These are phyloP conservation scores for Paramyrothecium roridum DNA, from an alignment of 2,329 filamentous ascomycete species.

Conservation along the genomic window DNA sequence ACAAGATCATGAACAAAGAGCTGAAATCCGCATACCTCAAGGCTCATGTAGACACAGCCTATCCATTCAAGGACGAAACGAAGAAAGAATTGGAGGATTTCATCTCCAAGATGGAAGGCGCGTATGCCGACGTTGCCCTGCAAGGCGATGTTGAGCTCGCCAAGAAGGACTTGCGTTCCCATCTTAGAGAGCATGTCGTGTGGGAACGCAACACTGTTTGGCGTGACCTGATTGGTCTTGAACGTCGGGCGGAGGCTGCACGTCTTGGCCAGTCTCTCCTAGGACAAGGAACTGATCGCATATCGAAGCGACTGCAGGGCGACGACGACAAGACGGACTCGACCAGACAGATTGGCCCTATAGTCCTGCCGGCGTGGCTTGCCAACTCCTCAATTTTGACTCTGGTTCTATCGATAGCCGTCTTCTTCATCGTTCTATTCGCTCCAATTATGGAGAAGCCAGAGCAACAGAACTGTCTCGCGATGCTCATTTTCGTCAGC, in stretches of 20 bases:
- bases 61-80: constrained; percentile 75
- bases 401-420: constrained; percentile 63
- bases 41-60: constrained; percentile 69
- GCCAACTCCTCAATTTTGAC: constrained; percentile 78
- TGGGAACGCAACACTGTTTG: constrained; percentile 99
- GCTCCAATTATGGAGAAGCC: constrained; percentile 79
- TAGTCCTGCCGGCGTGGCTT: constrained; percentile 77
- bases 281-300: constrained; percentile 67
- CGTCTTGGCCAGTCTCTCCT: constrained; percentile 84
- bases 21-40: constrained; percentile 76
- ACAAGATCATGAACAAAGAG: constrained; percentile 87
- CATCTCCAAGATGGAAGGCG: constrained; percentile 70
- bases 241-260: constrained; percentile 90
- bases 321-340: constrained; percentile 66
- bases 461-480: constrained; percentile 94
- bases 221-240: constrained; percentile 98
- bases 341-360: constrained; percentile 71
- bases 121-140: constrained; percentile 80
- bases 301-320: constrained; percentile 73
- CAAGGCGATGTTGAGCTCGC: constrained; percentile 74
- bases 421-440: constrained; percentile 73
- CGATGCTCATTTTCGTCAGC: constrained; percentile 90
- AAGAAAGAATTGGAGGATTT: constrained; percentile 67
- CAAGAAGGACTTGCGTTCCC: constrained; percentile 80
- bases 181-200: constrained; percentile 92